These are phyloP conservation scores for Claviceps sp. DNA, from an alignment of 2,329 filamentous ascomycete genomes.

Conservation along the genomic window DNA sequence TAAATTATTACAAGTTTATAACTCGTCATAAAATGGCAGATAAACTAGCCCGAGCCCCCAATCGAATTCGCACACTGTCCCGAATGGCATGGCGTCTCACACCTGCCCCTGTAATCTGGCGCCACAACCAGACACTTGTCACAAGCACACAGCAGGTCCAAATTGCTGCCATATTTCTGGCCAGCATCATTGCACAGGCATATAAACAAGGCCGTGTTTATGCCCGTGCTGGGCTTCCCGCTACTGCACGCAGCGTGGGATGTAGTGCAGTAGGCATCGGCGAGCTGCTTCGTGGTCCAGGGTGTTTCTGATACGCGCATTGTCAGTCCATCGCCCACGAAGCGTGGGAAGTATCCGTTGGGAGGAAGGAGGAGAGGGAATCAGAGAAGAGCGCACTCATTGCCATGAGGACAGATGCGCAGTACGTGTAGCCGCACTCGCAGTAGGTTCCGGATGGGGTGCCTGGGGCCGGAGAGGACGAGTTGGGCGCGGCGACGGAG, in stretches of 20 bases:
- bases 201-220: conserved; percentile 23
- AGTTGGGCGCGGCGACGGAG: conserved; percentile 2
- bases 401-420: conserved; percentile 23
- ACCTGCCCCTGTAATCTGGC: conserved; percentile 26
- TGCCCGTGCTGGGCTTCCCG: conserved; percentile 16
- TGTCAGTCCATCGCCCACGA: neutral
- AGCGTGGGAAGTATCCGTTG: neutral
- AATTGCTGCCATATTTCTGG: conserved; percentile 19
- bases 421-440: conserved; percentile 30
- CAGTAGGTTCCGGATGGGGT: conserved; percentile 21
- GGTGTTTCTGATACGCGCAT: conserved; percentile 15
- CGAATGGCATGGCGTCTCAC: conserved; percentile 22
- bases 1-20: too few relatives aligned
- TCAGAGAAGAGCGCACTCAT: conserved; percentile 18
- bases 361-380: neutral
- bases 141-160: conserved; percentile 27
- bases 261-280: conserved; percentile 24
- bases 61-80: conserved; percentile 7
- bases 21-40: too few relatives aligned
- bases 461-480: conserved; percentile 4
- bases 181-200: conserved; percentile 23
- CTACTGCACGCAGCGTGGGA: conserved; percentile 20
- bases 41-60: neutral
- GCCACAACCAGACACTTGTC: conserved; percentile 25
- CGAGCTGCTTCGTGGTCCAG: conserved; percentile 20